Conservation (phyloP, 306 rosid genomes). For the Abrus precatorius region DNA sequence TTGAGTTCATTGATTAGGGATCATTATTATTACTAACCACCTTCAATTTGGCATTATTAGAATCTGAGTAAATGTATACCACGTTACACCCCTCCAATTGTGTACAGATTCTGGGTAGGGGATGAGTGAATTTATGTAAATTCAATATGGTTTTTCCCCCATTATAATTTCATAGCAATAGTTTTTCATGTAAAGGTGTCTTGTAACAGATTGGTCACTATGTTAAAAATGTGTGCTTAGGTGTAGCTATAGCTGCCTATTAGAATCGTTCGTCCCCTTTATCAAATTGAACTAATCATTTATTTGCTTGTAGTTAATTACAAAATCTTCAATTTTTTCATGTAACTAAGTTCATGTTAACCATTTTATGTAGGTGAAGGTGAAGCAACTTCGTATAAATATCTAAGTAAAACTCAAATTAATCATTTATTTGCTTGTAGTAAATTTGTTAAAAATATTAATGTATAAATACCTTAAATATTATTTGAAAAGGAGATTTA, state of each 20-base stretch:
- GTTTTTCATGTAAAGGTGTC: conserved; percentile 37
- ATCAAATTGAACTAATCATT: neutral
- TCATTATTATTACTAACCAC: conserved; percentile 51
- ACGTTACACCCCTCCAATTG: conserved; percentile 39
- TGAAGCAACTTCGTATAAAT: neutral
- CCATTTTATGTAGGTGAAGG: neutral
- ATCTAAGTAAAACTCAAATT: no score
- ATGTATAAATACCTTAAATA: no score
- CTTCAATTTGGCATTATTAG: conserved; percentile 47
- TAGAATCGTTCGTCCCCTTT: neutral
- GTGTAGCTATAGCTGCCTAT: neutral
- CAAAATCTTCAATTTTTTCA: neutral
- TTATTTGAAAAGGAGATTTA: no score
- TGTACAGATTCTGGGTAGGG: conserved; percentile 58
- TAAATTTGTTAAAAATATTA: no score
- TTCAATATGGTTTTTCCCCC: conserved; percentile 49
- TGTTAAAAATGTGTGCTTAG: neutral
- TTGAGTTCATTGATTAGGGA: conserved; percentile 13
- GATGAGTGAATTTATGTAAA: conserved; percentile 59
- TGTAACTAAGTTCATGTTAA: neutral
- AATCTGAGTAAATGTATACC: conserved; percentile 56
- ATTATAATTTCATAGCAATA: conserved; percentile 12
- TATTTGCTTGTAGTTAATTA: neutral
- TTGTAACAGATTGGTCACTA: conserved; percentile 7
- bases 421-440: no score